phyloP scores from a whole-genome alignment of 202 grass and related monocot species.

The Carex sylvatica region DNA sequence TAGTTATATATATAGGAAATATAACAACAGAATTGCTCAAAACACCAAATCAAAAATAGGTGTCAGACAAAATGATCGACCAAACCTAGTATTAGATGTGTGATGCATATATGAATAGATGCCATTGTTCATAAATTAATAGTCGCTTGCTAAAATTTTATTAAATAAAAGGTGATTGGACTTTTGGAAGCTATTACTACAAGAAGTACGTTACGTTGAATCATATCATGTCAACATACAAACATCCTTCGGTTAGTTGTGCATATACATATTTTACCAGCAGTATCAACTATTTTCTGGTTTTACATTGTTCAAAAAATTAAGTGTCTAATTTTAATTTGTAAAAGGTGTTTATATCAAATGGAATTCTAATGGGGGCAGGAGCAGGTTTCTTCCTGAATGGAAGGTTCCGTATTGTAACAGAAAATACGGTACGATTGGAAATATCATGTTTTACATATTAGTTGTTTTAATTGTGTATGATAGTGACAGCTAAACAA shows the following conservation, averaged over 20 bases:
- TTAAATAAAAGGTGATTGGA: neutral
- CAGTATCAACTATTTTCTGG: neutral
- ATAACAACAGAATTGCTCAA: no score
- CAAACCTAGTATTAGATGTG: no score
- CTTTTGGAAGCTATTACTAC: neutral
- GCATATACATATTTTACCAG: neutral
- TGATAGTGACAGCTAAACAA: neutral
- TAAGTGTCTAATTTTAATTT: neutral
- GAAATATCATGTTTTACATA: neutral
- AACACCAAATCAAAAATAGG: no score
- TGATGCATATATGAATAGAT: no score
- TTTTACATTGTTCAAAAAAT: neutral
- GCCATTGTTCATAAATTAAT: no score
- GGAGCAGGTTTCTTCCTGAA: conserved; percentile 25
- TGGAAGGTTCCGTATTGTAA: conserved; percentile 20
- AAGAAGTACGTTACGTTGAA: neutral
- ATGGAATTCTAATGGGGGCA: conserved; percentile 9
- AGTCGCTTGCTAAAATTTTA: no score
- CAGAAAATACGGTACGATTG: conserved; percentile 19
- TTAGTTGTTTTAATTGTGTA: neutral
- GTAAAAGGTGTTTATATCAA: conserved; percentile 23
- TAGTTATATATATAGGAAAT: no score
- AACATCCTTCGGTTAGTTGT: conserved; percentile 2
- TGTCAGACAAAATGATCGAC: no score
- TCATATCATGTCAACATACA: conserved; percentile 25